Conservation (phyloP, 768 basidiomycete genomes). For the Crassisporium funariophilum region DNA sequence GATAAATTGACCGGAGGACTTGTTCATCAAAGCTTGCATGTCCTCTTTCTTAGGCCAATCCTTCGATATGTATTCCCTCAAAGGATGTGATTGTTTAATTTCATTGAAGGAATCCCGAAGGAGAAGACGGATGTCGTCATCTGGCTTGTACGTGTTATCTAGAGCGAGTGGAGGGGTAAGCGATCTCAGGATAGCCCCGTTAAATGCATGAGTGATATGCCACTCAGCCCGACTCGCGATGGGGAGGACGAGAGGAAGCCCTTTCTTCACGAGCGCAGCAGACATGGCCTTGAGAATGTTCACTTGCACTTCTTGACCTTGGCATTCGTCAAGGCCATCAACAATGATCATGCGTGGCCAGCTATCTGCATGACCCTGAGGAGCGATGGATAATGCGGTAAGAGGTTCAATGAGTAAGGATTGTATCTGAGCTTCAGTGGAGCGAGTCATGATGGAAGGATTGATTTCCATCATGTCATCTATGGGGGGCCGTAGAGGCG, state of each 20-base stretch:
- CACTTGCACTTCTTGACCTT: constrained; percentile 1
- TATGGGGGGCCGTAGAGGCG: constrained; percentile 6
- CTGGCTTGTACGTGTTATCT: constrained; percentile 5
- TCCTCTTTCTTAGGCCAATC: constrained; percentile 4
- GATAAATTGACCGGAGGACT: constrained; percentile 15
- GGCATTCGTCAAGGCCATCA: constrained; percentile 26
- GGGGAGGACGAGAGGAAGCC: constrained; percentile 16
- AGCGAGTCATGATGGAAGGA: too few relatives aligned
- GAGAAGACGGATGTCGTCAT: constrained; percentile 1
- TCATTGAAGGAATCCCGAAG: constrained; percentile 1
- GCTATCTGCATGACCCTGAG: too few relatives aligned
- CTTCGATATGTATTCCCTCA: neutral
- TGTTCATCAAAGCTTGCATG: constrained; percentile 4
- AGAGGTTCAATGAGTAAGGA: too few relatives aligned
- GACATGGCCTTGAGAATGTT: constrained; percentile 7
- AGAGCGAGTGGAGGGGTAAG: neutral
- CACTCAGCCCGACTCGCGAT: constrained; percentile 22
- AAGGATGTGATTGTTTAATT: constrained; percentile 1
- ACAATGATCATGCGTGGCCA: too few relatives aligned
- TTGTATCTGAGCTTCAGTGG: too few relatives aligned
- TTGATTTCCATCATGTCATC: constrained; percentile 8
- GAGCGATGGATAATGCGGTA: too few relatives aligned
- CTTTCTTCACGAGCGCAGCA: neutral
- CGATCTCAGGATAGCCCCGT: neutral
- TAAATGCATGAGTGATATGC: constrained; percentile 9